Base-by-base conservation (phyloP, 1,284 basidiomycete genomes). In the Rhodotorula sp. region DNA sequence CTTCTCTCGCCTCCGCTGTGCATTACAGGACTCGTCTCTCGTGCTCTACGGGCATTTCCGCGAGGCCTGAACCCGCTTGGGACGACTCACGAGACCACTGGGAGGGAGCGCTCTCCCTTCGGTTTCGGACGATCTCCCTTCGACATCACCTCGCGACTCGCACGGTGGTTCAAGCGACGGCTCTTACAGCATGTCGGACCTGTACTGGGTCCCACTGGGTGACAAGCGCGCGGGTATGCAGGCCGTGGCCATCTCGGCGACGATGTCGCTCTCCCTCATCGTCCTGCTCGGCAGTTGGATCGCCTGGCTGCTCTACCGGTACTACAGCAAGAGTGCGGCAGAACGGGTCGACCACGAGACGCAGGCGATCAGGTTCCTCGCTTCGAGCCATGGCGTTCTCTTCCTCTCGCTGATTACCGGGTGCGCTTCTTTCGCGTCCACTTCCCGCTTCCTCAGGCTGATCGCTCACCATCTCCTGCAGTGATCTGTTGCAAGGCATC, bases 401-500 rank as follows among this genome's bases (percentile, higher is more conserved):
- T 49, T 71, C 8, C 5, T 57, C 7, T 53, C 60, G 29, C 20
- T 67, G 24, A 46, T 67, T 19, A 10, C 44, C 20, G 70, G 66
- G 17, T 59, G 62, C 58, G 46, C 49, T 54, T 32, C 10, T 22
- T 20, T 39, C 36, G 29, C 36, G 15, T 24, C 15, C 3, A 29
- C 15, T 10, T 22, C 32, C 11, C 29, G 27, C 17, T 44, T 15
- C 15, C n/a, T 22, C 22, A 2, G 32, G 17, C 22, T 29, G 53
- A 47, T 44, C 22, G 7, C 51, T 8, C 2, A 4, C 24, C 2
- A 4, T 19, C 2, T 2, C 6, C 2, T 22, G 13, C 20, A 10
- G 49, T 32, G 69, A 72, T 22, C 27, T 72, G 0, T 6, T 67
- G 0, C 71, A 72, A 48, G 67, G 64, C 15, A 52, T 64, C 22